A percentile compares a stretch with the other conserved stretches of the same genome.
Evolutionary conservation across 2,329 filamentous ascomycete genomes (phyloP).

Genomic region (Aspergillus latus): DNA sequence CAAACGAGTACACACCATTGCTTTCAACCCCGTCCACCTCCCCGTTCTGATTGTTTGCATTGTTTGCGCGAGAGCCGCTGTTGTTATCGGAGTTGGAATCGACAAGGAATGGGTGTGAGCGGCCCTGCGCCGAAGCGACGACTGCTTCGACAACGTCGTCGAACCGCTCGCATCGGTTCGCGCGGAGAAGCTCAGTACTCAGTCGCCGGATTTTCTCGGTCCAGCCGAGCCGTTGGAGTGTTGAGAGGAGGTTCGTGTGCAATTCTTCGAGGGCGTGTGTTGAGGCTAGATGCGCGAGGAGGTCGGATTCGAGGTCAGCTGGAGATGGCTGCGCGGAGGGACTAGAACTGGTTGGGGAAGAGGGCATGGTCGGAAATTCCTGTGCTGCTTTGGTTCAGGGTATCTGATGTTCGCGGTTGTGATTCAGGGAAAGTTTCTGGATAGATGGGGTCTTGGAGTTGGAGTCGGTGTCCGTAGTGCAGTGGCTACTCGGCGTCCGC

Average conservation of each 20-base stretch:
- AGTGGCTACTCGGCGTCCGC: neutral
- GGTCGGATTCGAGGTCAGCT: constrained; percentile 38
- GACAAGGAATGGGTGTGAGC: constrained; percentile 30
- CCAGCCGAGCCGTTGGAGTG: constrained; percentile 60
- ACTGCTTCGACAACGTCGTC: constrained; percentile 57
- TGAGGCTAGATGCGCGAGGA: constrained; percentile 48
- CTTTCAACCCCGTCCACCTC: constrained; percentile 14
- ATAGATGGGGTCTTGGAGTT: neutral
- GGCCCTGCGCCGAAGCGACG: constrained; percentile 46
- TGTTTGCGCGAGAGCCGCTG: constrained; percentile 14
- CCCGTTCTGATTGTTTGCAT: constrained; percentile 16
- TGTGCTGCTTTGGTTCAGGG: neutral
- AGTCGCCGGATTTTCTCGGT: constrained; percentile 56
- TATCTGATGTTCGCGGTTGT: neutral
- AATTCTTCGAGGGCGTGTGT: constrained; percentile 56
- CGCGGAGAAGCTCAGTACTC: constrained; percentile 57
- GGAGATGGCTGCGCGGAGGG: constrained; percentile 12
- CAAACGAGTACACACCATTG: constrained; percentile 28
- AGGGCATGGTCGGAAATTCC: constrained; percentile 12
- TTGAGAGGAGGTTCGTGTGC: constrained; percentile 54
- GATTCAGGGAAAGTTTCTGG: neutral
- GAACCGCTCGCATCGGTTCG: constrained; percentile 57
- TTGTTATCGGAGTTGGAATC: constrained; percentile 19
- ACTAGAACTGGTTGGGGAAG: constrained; percentile 2
- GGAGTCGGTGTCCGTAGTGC: neutral